A percentile compares a stretch with the other conserved stretches of the same genome.
phyloP scores from a whole-genome alignment of 495 filamentous ascomycete genomes.

The Penicillium diatomitis region DNA sequence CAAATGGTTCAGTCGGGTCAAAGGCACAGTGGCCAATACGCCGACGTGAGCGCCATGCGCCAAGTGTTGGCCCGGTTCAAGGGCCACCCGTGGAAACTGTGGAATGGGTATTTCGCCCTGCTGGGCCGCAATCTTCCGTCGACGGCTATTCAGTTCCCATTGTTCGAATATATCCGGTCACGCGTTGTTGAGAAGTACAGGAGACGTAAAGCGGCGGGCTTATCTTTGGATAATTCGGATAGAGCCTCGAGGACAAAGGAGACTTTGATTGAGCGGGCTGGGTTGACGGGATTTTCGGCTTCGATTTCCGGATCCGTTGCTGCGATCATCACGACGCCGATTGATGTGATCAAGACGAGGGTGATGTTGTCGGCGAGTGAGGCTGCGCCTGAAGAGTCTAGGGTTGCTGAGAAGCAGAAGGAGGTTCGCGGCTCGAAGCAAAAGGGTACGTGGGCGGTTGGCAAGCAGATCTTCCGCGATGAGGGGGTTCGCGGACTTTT shows the following conservation, averaged over 20 bases:
- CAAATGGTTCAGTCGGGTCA: slow-evolving; percentile 47
- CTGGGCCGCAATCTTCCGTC: slow-evolving; percentile 76
- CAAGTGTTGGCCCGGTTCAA: slow-evolving; percentile 47
- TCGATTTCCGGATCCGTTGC: slow-evolving; percentile 60
- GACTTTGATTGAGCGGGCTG: slow-evolving; percentile 35
- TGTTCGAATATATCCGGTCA: slow-evolving; percentile 62
- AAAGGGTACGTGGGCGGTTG: slow-evolving; percentile 42
- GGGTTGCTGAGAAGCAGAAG: slow-evolving; percentile 1
- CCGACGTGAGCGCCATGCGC: slow-evolving; percentile 30
- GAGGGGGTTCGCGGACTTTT: slow-evolving; percentile 68
- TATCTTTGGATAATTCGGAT: neutral
- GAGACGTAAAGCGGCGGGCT: slow-evolving; percentile 7
- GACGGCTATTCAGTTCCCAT: slow-evolving; percentile 78
- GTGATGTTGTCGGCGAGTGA: slow-evolving; percentile 54
- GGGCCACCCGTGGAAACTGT: slow-evolving; percentile 51
- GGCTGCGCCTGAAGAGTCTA: neutral
- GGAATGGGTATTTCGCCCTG: slow-evolving; percentile 72
- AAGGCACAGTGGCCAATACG: neutral
- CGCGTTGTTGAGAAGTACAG: slow-evolving; percentile 28
- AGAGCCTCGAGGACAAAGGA: slow-evolving; percentile 3
- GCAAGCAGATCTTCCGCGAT: slow-evolving; percentile 48
- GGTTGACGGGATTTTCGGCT: slow-evolving; percentile 62
- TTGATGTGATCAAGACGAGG: slow-evolving; percentile 78
- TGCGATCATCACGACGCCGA: slow-evolving; percentile 65
- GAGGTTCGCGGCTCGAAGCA: slow-evolving; percentile 6